A percentile compares a stretch with the other conserved stretches of the same genome.
These are phyloP conservation scores for Pseudonectria foliicola DNA, from an alignment of 2,329 filamentous ascomycete species.

Conservation along the genomic window DNA sequence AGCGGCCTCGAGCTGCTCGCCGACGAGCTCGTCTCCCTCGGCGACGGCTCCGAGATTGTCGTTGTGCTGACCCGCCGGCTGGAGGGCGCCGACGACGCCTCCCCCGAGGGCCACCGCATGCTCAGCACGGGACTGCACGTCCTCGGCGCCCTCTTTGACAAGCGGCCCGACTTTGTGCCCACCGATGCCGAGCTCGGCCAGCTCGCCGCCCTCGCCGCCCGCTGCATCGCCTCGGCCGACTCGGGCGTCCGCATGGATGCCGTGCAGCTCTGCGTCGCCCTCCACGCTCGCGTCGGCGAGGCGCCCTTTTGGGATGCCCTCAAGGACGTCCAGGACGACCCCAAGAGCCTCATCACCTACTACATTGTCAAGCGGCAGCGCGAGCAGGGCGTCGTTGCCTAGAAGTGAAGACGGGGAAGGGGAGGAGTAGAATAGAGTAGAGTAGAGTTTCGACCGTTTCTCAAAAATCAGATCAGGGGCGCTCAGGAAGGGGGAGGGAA, in stretches of 20 bases:
- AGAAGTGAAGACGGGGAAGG: neutral
- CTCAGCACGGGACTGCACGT: conserved; percentile 59
- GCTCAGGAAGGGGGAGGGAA: neutral
- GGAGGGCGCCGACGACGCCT: conserved; percentile 32
- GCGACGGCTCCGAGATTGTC: conserved; percentile 54
- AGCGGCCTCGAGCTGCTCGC: conserved; percentile 67
- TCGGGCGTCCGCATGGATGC: conserved; percentile 65
- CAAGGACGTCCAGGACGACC: conserved; percentile 59
- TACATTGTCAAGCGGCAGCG: conserved; percentile 68
- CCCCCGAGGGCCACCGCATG: conserved; percentile 41
- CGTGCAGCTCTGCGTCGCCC: conserved; percentile 69
- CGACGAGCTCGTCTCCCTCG: conserved; percentile 61
- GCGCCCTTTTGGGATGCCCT: conserved; percentile 61
- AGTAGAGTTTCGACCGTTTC: neutral
- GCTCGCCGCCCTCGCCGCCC: conserved; percentile 44
- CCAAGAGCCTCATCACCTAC: conserved; percentile 71
- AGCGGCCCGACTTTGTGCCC: conserved; percentile 40
- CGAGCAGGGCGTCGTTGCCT: conserved; percentile 32
- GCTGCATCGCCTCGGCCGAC: conserved; percentile 53
- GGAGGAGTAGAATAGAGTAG: neutral
- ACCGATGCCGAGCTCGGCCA: conserved; percentile 43
- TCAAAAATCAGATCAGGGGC: neutral
- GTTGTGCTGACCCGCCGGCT: conserved; percentile 46
- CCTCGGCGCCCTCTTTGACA: conserved; percentile 51
- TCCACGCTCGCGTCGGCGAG: conserved; percentile 58